Conservation (phyloP, 164 flowering plant genomes). For the Piper longum region DNA sequence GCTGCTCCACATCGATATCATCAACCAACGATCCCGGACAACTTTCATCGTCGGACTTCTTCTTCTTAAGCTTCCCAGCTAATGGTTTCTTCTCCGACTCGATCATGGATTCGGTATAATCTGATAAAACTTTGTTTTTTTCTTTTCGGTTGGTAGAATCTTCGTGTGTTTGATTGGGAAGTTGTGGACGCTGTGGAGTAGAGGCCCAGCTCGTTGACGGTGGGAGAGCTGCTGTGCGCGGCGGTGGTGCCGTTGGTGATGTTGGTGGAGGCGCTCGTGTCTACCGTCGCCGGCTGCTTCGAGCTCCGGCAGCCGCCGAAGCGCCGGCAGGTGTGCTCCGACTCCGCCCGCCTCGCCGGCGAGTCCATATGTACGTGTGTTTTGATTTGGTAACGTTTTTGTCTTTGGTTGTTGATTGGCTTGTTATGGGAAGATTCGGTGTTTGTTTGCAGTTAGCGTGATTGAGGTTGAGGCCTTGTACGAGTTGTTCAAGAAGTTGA, state of each 20-base stretch:
- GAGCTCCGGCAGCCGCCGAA: constrained; percentile 4
- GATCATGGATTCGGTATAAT: too few species aligned
- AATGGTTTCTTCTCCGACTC: too few species aligned
- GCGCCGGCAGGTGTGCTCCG: constrained; percentile 5
- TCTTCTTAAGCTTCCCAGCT: too few species aligned
- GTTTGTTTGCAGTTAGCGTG: constrained; percentile 42
- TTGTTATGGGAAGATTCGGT: not conserved
- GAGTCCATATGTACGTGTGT: constrained; percentile 21
- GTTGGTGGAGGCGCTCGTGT: constrained; percentile 16
- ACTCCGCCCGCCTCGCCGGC: constrained; percentile 21
- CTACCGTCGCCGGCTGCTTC: constrained; percentile 23
- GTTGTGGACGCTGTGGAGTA: not conserved
- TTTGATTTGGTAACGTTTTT: not conserved
- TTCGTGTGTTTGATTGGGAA: too few species aligned
- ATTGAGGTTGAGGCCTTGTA: constrained; percentile 62
- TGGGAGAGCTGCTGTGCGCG: constrained; percentile 28
- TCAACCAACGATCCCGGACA: too few species aligned
- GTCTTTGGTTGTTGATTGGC: not conserved
- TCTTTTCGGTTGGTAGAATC: too few species aligned
- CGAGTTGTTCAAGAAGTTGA: constrained; percentile 60
- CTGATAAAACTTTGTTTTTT: too few species aligned
- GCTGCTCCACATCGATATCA: too few species aligned
- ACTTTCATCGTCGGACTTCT: too few species aligned
- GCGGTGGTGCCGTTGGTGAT: constrained; percentile 22
- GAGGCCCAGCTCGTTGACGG: constrained; percentile 14